Evolutionary conservation across 352 stramenopile genomes (phyloP), one percentile per base, ranked within the genome.

Genomic region (Phytophthora agathidicida): DNA sequence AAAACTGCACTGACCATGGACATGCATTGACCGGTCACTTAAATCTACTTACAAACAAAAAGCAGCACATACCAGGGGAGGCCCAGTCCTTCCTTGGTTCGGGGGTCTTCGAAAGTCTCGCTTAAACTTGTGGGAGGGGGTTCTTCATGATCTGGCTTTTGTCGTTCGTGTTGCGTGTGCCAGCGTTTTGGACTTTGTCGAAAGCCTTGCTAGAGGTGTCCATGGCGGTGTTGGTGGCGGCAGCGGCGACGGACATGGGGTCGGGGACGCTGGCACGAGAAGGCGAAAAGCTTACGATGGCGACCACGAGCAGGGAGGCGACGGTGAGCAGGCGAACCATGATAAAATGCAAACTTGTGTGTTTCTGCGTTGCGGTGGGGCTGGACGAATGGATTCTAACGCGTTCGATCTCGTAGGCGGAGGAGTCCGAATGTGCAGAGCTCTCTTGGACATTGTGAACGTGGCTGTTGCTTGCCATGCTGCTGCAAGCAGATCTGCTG

Each of bases 11-110:
- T 60, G 33, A n/a, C 43, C 14, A 37, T 43, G 27, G 46, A 57
- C 43, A 66, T 68, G 49, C 58, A 61, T 66, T 61, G 59, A 35
- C 46, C 32, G 31, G 37, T 53, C 32, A 28, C 35, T 52, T 62
- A 44, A 67, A 56, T 65, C 47, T 66, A 62, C 50, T 51, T 52
- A 55, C 28, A 60, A 31, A 65, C 26, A 65, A 37, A 65, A 60
- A 50, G 45, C 50, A 37, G 50, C 43, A 43, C 45, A 68, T 63
- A 68, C 59, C 51, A 53, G 63, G 57, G 28, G 5, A 35, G n/a
- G n/a, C 19, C 28, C 32, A 37, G 26, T 59, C 10, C 6, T 20
- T 44, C 43, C 46, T 59, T 50, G 56, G 41, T 62, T 13, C 5
- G 36, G 43, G 6, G 23, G 30, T 32, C 32, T n/a, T 30, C 22